These are phyloP conservation scores for Hortiboletus campestris DNA, from an alignment of 768 basidiomycete genomes.

Conservation along the genomic window DNA sequence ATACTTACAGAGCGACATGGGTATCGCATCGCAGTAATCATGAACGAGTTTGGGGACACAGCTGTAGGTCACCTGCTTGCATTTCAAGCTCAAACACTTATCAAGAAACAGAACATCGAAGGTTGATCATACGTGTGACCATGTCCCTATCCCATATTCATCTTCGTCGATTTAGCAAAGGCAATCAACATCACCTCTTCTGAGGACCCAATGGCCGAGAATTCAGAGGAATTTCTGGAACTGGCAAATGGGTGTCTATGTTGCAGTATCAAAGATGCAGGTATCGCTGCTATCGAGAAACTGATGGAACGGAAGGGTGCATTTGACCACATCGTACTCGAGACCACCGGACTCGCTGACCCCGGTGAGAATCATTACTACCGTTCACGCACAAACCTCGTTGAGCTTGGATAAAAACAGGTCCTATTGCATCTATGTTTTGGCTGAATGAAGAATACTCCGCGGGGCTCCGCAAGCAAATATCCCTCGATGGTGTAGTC, in stretches of 20 bases:
- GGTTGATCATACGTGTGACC: slow-evolving; percentile 42
- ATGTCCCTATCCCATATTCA: background rate
- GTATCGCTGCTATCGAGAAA: slow-evolving; percentile 90
- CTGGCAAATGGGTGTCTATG: slow-evolving; percentile 97
- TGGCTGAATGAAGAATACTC: slow-evolving; percentile 86
- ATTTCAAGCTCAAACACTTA: slow-evolving; percentile 18
- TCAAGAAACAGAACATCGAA: slow-evolving; percentile 75
- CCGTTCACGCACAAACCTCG: background rate
- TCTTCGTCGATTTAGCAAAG: slow-evolving; percentile 53
- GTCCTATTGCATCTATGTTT: slow-evolving; percentile 84
- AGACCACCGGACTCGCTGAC: slow-evolving; percentile 95
- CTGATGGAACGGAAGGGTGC: slow-evolving; percentile 82
- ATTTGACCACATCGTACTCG: slow-evolving; percentile 94
- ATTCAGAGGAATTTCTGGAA: slow-evolving; percentile 85
- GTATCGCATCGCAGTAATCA: slow-evolving; percentile 94
- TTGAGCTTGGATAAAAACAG: slow-evolving; percentile 33
- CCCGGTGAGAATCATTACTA: slow-evolving; percentile 54
- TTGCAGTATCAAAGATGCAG: slow-evolving; percentile 94
- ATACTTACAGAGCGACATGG: slow-evolving; percentile 94
- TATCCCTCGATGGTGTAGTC: slow-evolving; percentile 83
- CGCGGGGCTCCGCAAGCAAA: slow-evolving; percentile 63
- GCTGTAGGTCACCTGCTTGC: slow-evolving; percentile 51
- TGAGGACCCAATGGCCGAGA: slow-evolving; percentile 58
- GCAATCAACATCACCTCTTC: slow-evolving; percentile 77
- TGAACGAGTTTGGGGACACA: slow-evolving; percentile 98